Percentiles rank a stretch among this genome's conserved stretches.
Conservation (phyloP, 2,329 filamentous ascomycete genomes). For the Cordyceps cateniannulata region DNA sequence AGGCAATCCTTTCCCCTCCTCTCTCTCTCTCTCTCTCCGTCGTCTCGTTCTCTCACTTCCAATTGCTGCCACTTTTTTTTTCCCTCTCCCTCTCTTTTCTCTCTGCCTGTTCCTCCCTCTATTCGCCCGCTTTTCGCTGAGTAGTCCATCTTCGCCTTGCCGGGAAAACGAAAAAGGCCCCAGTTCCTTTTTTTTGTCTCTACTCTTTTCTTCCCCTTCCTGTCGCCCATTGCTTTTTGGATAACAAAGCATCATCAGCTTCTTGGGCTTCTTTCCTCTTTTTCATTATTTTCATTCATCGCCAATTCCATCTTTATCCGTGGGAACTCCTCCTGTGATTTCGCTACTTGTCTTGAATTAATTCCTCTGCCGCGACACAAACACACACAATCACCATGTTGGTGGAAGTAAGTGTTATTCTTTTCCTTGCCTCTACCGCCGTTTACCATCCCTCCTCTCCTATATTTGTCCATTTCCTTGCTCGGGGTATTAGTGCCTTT, state of each 20-base stretch:
- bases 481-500: conserved; percentile 1
- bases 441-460: background rate
- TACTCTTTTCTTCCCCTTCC: background rate
- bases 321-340: background rate
- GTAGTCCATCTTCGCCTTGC: background rate
- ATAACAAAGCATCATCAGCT: background rate
- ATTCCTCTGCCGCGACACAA: background rate
- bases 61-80: background rate
- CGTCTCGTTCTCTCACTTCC: background rate
- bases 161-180: conserved; percentile 6
- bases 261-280: background rate
- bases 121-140: background rate
- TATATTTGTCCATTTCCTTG: background rate
- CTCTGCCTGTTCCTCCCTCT: background rate
- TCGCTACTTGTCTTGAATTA: background rate
- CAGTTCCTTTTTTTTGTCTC: background rate
- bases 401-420: conserved; percentile 29
- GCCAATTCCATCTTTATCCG: background rate
- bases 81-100: background rate
- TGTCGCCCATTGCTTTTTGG: conserved; percentile 3
- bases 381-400: conserved; percentile 22
- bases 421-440: conserved; percentile 13
- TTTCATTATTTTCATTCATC: background rate
- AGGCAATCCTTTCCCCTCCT: background rate
- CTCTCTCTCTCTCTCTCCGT: background rate